Base-by-base conservation (phyloP, 208 protist genomes). In the Jaenimonas drosophilae region DNA sequence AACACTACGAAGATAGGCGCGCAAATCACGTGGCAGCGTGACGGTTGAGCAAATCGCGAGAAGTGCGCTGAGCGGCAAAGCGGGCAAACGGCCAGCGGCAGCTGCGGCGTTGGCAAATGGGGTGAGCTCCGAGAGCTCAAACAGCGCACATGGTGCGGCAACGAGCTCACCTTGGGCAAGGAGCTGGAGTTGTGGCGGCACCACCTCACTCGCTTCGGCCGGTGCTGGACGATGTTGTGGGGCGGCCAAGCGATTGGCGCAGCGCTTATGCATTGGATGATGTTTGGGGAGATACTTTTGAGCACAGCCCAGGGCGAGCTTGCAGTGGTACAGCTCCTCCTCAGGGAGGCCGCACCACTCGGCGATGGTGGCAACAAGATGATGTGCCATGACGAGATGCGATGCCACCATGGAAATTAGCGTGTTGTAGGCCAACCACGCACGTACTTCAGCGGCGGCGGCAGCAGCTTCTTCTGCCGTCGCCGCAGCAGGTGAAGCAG, bases 261-360 rank as follows among this genome's bases (percentile, higher is more conserved):
- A 84, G 31, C 66, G 72, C 23, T 31, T 33, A 2, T 42, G 34
- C 26, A 70, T 21, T 14, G 57, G 27, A 36, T 65, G 52, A 30
- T 45, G 33, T 14, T 16, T 12, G 28, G 39, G 57, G 1, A 91
- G 67, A 50, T 71, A 88, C 33, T 51, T 70, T 12, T 36, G 36
- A 3, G 83, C 85, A 39, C 80, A 90, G 29, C 69, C 76, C 1
- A 67, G 31, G 4, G 85, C 85, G 9, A 89, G 74, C 53, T 90
- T 57, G 53, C 65, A 77, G 50, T 88, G 78, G 38, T 92, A 82
- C 49, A 70, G 29, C 54, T 76, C 73, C 31, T 69, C 31, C 23
- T 47, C 47, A 7, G 31, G 59, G 12, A 70, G 26, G 9, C 68
- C 62, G 44, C 67, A 76, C 85, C 79, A 90, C 28, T 65, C 59